Base-by-base conservation (phyloP, 2,329 filamentous ascomycete genomes). In the Coleophoma cylindrospora region DNA sequence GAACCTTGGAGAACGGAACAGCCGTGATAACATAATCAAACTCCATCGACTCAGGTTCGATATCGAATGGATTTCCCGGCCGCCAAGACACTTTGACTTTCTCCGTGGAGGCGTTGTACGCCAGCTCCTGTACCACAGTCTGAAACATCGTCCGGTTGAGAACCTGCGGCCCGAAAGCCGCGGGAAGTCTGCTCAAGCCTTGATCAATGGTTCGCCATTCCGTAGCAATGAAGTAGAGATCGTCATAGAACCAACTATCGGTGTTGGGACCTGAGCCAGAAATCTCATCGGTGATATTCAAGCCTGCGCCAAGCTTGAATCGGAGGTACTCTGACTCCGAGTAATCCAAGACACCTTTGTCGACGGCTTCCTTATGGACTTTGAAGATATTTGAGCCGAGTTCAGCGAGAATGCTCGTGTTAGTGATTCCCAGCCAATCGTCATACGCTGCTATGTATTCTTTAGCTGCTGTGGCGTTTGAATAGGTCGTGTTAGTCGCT, bases 291-390 rank as follows among this genome's bases (percentile, higher is more conserved):
- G 49, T 55, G 74, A 80, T 50, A 86, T 67, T 3, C 82, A 82
- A 38, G 79, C 84, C 52, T 80, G 76, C 56, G 75, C 77, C 44
- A 86, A 77, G 66, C 86, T 86, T 55, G 70, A 70, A 87, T 85
- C 46, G 86, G 73, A 63, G 86, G 85, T 64, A 88, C 85, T 61
- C 81, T 83, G 45, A 83, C 85, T 59, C 84, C 70, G 79, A 87
- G 84, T 69, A 88, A 86, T 84, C 84, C 27, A 60, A 87, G 57
- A 83, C 70, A 49, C 84, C 87, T 66, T 87, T 87, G 51, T 87
- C 83, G 10, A 87, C 84, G 10, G 83, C 54, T 34, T 48, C 37
- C 33, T 55, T 56, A 38, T 61, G 50, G 5, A 54, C 57, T 21
- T 49, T 55, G 48, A 56, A 58, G 8, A 60, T 48, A 36, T 61